Base-by-base conservation (phyloP, 2,329 filamentous ascomycete genomes). In the Fusarium pilosicola region DNA sequence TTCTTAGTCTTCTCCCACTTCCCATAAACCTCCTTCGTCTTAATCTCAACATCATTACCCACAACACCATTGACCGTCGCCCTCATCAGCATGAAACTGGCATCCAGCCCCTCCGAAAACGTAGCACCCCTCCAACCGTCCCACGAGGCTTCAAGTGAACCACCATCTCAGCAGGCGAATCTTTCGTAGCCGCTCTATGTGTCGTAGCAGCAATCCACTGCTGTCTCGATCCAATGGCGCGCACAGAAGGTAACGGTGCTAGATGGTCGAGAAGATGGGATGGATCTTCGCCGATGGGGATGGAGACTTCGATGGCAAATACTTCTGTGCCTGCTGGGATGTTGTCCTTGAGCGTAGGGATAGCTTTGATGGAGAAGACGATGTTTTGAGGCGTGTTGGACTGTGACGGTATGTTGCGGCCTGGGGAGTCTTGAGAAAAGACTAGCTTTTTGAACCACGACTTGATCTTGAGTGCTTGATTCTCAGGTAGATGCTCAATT, bases 231-330 rank as follows among this genome's bases (percentile, higher is more conserved):
- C 52, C 52, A 32, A 56, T 44, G 8, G 52, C 52, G 4, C 52
- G 52, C 4, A 56, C 38, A 18, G 52, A 6, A 28, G 52, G 52
- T 0, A 56, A 0, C 1, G 52, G 52, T 6, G 52, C 52, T 0
- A 56, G 26, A 44, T 44, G 52, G 0, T 56, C 52, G 0, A 56
- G 52, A 12, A 56, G 52, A 44, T 56, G 52, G 12, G 52, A 56
- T 24, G 52, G 12, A 15, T 56, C 52, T 44, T 56, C 52, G 0
- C 52, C 52, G 12, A 56, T 56, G 5, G 52, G 52, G 2, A 56
- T 56, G 0, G 22, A 32, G 22, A 44, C 22, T 56, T 56, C 52
- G 2, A 56, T 56, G 8, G 17, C 26, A 44, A 56, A 56, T 0
- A 56, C 52, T 32, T 56, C 52, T 56, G 52, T 32, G 0, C 52